Evolutionary conservation across 208 protist genomes (phyloP), one percentile per base, ranked within the genome.

Genomic region (Leptomonas pyrrhocoris): DNA sequence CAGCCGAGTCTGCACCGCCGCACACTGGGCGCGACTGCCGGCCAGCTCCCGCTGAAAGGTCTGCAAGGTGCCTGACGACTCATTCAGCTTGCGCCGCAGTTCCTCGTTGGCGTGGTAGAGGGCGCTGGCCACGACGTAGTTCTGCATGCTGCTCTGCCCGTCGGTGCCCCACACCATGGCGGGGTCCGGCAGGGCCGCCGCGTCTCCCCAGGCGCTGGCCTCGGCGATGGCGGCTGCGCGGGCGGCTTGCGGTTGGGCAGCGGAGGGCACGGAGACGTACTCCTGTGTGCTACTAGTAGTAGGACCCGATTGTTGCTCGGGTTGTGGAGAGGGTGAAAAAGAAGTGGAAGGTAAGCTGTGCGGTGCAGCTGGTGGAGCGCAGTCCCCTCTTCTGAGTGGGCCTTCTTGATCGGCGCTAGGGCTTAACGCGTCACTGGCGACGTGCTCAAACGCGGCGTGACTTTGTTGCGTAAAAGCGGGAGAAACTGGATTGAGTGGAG

Each of bases 91-190:
- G 18, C 85, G 81, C 19, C 87, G 93, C 51, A 97, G 74, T 68
- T 94, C 83, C 80, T 94, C 88, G 75, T 95, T 97, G 34, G 90
- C 83, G 66, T 94, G 83, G 72, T 94, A 94, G 28, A 97, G 81
- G 16, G 88, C 90, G 48, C 80, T 91, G 7, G 89, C 88, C 21
- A 85, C 84, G n/a, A 93, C 82, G 51, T 90, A 94, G 60, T 90
- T 89, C 50, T 90, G 85, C 21, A 92, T 61, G 60, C 82, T 91
- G 55, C 81, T 84, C 38, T 67, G 72, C 15, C 59, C 58, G 61
- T 97, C 92, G 38, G 84, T 85, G 13, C 92, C 92, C 90, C 92
- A 97, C 43, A 97, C 81, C 86, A 97, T 90, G 1, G 85, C 76
- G 0, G 90, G 92, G 65, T 97, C 92, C 1, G 92, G 92, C 38